Evolutionary conservation across 2,329 filamentous ascomycete species (phyloP), one percentile per base, ranked within the genome.

Genomic region (Malbranchea zuffiana): DNA sequence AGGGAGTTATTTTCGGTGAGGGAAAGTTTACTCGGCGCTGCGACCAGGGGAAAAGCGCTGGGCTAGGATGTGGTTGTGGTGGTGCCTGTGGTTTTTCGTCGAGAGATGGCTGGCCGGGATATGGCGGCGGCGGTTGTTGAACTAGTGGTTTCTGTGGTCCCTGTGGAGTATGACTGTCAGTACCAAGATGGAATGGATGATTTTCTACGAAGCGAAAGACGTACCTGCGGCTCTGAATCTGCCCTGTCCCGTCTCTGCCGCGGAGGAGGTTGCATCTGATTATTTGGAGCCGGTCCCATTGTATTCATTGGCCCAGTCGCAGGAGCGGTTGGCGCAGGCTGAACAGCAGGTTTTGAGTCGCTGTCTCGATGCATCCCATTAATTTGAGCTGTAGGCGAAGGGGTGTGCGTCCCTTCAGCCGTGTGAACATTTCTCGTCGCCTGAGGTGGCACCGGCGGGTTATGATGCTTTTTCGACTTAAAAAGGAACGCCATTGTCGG

Each of bases 31-130:
- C 62, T 39, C 83, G 78, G 42, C 85, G 78, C 56, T 93, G 84
- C 45, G 88, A 94, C 90, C 90, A 98, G 0, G 90, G 90, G 55
- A 96, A 98, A 37, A 93, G 75, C 4, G 85, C 85, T 26, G 80
- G 69, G 59, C 87, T 90, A 26, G 76, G 71, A 44, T 75, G 72
- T 46, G 40, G 27, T 6, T 35, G 34, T 5, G 41, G 33, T 27
- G 34, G 38, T 11, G 29, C 60, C 37, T 64, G 33, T 27, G 34
- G 38, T 11, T 30, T 60, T 37, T 64, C 72, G 53, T 75, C 80
- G 47, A 73, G 72, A 48, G 69, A 63, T 69, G 78, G 56, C 29
- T 54, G 57, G 28, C 52, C 49, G 44, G 51, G 60, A 44, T 45
- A 41, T 42, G 18, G 8, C 17, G n/a, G n/a, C n/a, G n/a, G n/a